phyloP scores from a whole-genome alignment of 129 eudicot species.

The Scalesia atractyloides region DNA sequence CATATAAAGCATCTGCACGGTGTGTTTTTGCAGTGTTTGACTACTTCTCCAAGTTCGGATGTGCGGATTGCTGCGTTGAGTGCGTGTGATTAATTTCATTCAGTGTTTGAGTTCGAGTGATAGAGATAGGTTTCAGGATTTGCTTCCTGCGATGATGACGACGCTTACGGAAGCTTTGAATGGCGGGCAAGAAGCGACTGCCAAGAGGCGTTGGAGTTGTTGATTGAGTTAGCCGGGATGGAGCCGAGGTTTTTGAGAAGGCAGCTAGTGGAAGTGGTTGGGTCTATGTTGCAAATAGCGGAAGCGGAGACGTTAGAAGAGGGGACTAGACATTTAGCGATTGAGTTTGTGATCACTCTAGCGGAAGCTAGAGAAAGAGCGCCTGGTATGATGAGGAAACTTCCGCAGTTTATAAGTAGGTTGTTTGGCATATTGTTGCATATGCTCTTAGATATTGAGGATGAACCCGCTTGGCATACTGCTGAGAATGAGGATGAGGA shows the following conservation, averaged over 20 bases:
- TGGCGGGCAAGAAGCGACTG: constrained; percentile 82
- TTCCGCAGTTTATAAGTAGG: constrained; percentile 85
- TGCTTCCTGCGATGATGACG: constrained; percentile 93
- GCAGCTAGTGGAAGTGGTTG: constrained; percentile 94
- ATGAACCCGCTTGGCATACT: constrained; percentile 87
- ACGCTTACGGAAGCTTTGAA: constrained; percentile 88
- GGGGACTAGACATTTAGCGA: constrained; percentile 81
- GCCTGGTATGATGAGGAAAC: constrained; percentile 95
- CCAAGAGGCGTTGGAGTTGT: constrained; percentile 93
- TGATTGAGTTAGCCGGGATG: constrained; percentile 94
- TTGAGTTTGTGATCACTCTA: constrained; percentile 84
- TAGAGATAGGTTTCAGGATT: constrained; percentile 93
- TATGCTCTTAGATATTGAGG: constrained; percentile 81
- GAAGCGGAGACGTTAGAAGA: constrained; percentile 91
- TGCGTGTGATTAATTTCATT: constrained; percentile 87
- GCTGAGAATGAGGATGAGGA: constrained; percentile 90
- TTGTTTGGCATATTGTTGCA: constrained; percentile 67
- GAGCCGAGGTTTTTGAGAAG: constrained; percentile 96
- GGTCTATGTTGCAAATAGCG: constrained; percentile 91
- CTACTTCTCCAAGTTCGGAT: constrained; percentile 55
- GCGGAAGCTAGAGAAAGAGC: constrained; percentile 94
- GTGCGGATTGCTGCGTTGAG: constrained; percentile 88
- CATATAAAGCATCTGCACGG: constrained; percentile 69
- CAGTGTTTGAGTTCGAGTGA: constrained; percentile 77
- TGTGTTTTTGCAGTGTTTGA: constrained; percentile 72